Evolutionary conservation across 2,329 filamentous ascomycete genomes (phyloP).

Genomic region (Alternaria longipes): DNA sequence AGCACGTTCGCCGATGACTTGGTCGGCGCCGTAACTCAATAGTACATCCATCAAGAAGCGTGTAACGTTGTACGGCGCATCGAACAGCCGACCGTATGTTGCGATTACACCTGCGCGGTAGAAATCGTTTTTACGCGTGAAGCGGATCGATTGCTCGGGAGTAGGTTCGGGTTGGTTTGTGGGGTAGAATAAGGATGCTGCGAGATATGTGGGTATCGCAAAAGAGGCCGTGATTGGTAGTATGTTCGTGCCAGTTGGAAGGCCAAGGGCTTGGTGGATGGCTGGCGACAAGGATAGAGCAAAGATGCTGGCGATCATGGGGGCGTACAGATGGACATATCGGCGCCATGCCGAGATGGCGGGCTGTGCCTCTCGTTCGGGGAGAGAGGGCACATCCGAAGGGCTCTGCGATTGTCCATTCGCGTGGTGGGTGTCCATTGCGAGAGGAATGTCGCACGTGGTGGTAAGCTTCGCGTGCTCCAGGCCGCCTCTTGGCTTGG

Average conservation of each 20-base stretch:
- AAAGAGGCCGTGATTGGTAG: slow-evolving; percentile 11
- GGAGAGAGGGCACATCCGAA: not conserved
- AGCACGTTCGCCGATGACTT: not conserved
- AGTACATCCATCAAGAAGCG: slow-evolving; percentile 21
- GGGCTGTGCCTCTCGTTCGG: not conserved
- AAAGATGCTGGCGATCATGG: slow-evolving; percentile 21
- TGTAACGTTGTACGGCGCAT: slow-evolving; percentile 19
- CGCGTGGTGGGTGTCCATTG: not conserved
- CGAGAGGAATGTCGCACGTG: not conserved
- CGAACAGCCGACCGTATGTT: slow-evolving; percentile 25
- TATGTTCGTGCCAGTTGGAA: not conserved
- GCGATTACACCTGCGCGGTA: slow-evolving; percentile 27
- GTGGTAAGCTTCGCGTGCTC: slow-evolving; percentile 5
- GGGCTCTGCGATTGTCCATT: not conserved
- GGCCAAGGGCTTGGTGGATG: slow-evolving; percentile 5
- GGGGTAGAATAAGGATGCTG: slow-evolving; percentile 22
- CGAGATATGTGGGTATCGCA: slow-evolving; percentile 24
- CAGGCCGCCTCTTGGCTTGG: slow-evolving; percentile 1
- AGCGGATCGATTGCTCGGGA: slow-evolving; percentile 22
- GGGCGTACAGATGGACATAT: slow-evolving; percentile 30
- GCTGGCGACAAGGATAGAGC: slow-evolving; percentile 9
- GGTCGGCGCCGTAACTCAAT: slow-evolving; percentile 11
- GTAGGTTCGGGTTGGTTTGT: slow-evolving; percentile 20
- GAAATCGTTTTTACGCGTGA: slow-evolving; percentile 24
- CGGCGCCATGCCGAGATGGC: not conserved